Evolutionary conservation across 73 alveolate genomes (phyloP), one percentile per base, ranked within the genome.

Genomic region (Paramecium sexaurelia): DNA sequence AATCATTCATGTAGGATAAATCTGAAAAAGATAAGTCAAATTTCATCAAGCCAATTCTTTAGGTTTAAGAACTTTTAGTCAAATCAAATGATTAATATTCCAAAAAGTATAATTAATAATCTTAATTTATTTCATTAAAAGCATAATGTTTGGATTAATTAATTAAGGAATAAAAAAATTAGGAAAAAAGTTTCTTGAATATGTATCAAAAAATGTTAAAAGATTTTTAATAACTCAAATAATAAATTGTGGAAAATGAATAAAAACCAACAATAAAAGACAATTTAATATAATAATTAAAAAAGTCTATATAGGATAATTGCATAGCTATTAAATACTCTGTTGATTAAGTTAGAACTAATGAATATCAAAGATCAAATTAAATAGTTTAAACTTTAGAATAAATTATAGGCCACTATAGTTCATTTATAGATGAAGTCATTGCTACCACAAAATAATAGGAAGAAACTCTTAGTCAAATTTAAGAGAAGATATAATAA

Each of bases 191-290:
- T n/a, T 78, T 78, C 41, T 6, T 39, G 22, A 78, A 78, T 78
- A 78, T 78, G 90, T 78, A 78, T 78, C 11, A 78, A 11, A 78
- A 78, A 45, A 78, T 78, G 90, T 41, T 78, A 78, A 78, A 78
- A 45, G 90, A 78, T 43, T 41, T 78, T 24, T 41, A 78, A 45
- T 19, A n/a, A 20, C 26, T 39, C 6, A 78, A 78, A 22, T 37
- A 39, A 78, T 41, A 78, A 41, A 24, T 78, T 29, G 8, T 22
- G 6, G 71, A 37, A 11, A 45, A 39, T 7, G 90, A 78, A 9
- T 41, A 37, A 19, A 78, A 78, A 78, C 73, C 69, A 0, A 10
- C 13, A 9, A 17, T 78, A 17, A 78, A 45, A 33, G 90, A 78
- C 6, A 22, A 43, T 24, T 19, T 26, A 13, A 3, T 78, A 9